Percentiles rank a stretch among this genome's conserved stretches.
Evolutionary conservation across 352 stramenopile genomes (phyloP).

Genomic region (Globisporangium splendens): DNA sequence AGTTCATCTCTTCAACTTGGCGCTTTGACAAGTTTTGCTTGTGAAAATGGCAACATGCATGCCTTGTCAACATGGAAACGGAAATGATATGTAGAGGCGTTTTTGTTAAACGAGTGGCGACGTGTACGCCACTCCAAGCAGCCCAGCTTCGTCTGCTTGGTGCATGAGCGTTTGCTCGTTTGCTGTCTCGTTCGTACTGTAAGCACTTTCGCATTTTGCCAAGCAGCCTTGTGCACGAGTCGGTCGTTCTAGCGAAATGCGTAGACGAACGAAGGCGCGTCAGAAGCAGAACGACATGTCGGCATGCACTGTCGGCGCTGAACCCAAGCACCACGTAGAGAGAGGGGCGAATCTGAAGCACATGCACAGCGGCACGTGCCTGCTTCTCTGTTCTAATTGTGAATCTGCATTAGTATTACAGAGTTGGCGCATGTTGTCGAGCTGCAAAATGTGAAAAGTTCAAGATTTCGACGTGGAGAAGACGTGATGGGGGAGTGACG

Average conservation of each 20-base stretch:
- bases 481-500: neutral
- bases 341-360: neutral
- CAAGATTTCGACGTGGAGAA: neutral
- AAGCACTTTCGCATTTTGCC: neutral
- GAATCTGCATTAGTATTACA: neutral
- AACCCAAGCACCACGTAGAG: neutral
- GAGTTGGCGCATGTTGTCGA: neutral
- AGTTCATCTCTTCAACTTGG: neutral
- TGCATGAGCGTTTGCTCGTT: neutral
- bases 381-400: too few species aligned
- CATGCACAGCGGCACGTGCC: too few species aligned
- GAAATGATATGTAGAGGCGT: neutral
- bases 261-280: neutral
- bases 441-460: neutral
- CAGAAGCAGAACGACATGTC: too few species aligned
- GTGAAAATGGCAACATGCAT: neutral
- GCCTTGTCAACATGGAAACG: neutral
- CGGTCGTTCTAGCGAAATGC: neutral
- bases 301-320: neutral
- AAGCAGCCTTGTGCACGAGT: neutral
- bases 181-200: neutral
- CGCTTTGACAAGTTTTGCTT: neutral
- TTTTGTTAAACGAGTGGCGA: neutral
- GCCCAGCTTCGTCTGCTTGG: neutral
- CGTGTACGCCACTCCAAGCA: neutral